Evolutionary conservation across 179 eudicot genomes (phyloP).

Genomic region (Kewa caespitosa): DNA sequence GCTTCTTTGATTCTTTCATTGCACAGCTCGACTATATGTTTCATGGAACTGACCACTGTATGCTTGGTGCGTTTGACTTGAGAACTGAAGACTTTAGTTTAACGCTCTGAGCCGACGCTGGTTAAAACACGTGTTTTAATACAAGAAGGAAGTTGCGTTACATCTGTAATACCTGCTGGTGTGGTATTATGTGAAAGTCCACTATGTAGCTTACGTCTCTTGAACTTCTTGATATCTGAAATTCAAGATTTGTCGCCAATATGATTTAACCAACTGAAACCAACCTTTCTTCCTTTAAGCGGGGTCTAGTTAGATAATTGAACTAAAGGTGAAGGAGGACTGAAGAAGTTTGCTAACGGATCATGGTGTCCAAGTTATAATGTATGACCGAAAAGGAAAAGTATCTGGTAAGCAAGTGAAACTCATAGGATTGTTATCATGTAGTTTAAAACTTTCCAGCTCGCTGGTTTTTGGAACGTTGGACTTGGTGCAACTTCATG

Average conservation of each 20-base stretch:
- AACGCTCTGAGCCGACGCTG: no score
- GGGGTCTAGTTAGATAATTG: not conserved
- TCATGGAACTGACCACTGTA: no score
- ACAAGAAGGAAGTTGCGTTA: not conserved
- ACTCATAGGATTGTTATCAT: not conserved
- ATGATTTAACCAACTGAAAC: not conserved
- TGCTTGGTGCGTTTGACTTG: no score
- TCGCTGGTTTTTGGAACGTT: no score
- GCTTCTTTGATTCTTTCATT: no score
- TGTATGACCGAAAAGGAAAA: not conserved
- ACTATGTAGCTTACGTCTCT: not conserved
- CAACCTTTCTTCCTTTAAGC: not conserved
- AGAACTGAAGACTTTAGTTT: no score
- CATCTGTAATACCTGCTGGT: not conserved
- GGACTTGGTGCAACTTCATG: not conserved
- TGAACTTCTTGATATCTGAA: not conserved
- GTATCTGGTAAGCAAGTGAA: not conserved
- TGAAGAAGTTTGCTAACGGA: not conserved
- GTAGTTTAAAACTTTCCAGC: not conserved
- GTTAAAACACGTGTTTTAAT: no score
- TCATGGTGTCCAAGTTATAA: not conserved
- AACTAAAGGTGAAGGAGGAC: not conserved
- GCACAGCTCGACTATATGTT: no score
- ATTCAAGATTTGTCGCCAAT: no score
- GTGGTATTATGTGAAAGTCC: not conserved